Conservation (phyloP, 1,284 basidiomycete genomes). For the Sparassis latifolia region DNA sequence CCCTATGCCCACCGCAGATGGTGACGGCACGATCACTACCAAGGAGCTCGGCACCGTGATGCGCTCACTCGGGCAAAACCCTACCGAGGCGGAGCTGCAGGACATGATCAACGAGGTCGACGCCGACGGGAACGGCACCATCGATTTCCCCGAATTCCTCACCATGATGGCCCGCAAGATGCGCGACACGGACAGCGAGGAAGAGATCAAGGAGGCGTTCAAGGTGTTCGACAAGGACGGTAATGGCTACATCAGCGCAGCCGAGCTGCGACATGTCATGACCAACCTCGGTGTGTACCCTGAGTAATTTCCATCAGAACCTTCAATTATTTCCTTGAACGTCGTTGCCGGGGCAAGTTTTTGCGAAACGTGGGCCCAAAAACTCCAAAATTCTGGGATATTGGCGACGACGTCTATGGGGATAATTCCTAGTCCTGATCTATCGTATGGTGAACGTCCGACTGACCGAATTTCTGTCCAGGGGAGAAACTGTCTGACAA, state of each 20-base stretch:
- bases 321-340: background rate
- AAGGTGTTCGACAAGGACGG: constrained; percentile 82
- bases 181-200: constrained; percentile 84
- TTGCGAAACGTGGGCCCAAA: background rate
- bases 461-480: constrained; percentile 17
- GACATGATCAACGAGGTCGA: constrained; percentile 97
- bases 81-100: constrained; percentile 91
- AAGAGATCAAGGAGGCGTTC: constrained; percentile 78
- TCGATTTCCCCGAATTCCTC: constrained; percentile 94
- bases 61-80: constrained; percentile 95
- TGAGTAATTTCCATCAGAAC: background rate
- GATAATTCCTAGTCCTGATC: constrained; percentile 6
- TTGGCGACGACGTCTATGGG: background rate
- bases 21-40: constrained; percentile 95
- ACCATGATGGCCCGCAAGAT: constrained; percentile 97
- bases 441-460: background rate
- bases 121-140: constrained; percentile 77
- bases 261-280: constrained; percentile 89
- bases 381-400: no score
- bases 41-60: constrained; percentile 96
- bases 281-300: constrained; percentile 74
- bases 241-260: constrained; percentile 76
- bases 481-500: constrained; percentile 90
- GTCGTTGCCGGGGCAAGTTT: background rate
- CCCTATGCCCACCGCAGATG: constrained; percentile 47